Evolutionary conservation across 106 monocot genomes (phyloP).

Genomic region (Amphibolis antarctica): DNA sequence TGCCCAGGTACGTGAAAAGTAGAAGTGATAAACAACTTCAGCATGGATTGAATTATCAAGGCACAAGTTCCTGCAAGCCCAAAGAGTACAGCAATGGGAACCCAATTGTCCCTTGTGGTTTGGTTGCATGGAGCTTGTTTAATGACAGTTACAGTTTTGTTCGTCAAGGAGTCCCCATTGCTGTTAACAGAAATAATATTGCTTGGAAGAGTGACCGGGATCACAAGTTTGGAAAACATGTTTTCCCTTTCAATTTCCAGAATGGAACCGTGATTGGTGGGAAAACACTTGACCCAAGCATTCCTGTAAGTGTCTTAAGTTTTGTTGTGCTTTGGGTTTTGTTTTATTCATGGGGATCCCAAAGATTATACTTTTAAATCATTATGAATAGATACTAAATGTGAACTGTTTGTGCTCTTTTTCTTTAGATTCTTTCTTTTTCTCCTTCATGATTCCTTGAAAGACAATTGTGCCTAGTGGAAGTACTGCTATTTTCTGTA

Average conservation of each 20-base stretch:
- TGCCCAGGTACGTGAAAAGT: constrained; percentile 75
- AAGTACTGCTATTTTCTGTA: no score
- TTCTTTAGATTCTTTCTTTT: no score
- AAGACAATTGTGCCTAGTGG: no score
- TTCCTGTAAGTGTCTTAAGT: constrained; percentile 49
- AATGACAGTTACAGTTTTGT: constrained; percentile 70
- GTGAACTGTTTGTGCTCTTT: no score
- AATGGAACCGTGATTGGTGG: constrained; percentile 81
- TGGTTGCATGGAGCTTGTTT: constrained; percentile 96
- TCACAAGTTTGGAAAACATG: constrained; percentile 72
- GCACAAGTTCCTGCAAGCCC: constrained; percentile 52
- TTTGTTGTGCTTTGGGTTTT: no score
- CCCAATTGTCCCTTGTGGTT: constrained; percentile 85
- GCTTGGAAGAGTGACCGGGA: constrained; percentile 74
- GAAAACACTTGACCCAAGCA: constrained; percentile 41
- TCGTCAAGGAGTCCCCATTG: constrained; percentile 16
- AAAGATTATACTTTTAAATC: no score
- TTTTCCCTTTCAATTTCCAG: constrained; percentile 85
- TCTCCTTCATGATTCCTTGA: no score
- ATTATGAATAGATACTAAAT: no score
- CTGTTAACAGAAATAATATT: constrained; percentile 59
- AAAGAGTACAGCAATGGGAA: constrained; percentile 41
- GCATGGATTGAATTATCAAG: constrained; percentile 37
- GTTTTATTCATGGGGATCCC: no score
- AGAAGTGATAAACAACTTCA: constrained; percentile 72